A percentile compares a stretch with the other conserved stretches of the same genome.
Conservation (phyloP, 2,329 filamentous ascomycete species). For the Neofusicoccum ribis region DNA sequence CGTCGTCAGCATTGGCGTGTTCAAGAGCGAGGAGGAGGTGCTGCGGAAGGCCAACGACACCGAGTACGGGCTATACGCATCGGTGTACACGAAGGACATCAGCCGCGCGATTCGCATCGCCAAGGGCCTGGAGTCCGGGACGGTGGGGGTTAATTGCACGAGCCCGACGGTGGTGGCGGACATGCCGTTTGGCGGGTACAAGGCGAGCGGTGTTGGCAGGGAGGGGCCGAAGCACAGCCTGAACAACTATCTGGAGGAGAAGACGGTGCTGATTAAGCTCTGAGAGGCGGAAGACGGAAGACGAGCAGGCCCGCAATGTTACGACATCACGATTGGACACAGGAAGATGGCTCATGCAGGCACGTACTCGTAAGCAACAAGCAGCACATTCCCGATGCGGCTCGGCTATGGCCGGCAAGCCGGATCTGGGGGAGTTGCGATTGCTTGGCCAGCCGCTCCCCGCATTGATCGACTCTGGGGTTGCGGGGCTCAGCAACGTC, state of each 20-base stretch:
- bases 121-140: slow-evolving; percentile 42
- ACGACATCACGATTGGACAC: not conserved
- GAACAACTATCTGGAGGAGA: slow-evolving; percentile 38
- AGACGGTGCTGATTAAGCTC: slow-evolving; percentile 34
- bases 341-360: not conserved
- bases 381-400: not conserved
- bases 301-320: not conserved
- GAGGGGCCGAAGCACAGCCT: slow-evolving; percentile 34
- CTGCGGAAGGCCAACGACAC: slow-evolving; percentile 39
- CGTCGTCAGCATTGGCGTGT: slow-evolving; percentile 39
- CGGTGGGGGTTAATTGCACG: slow-evolving; percentile 44
- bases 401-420: too few relatives aligned
- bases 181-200: slow-evolving; percentile 46
- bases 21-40: slow-evolving; percentile 38
- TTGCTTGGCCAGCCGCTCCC: not conserved
- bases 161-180: slow-evolving; percentile 33
- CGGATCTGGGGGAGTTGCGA: too few relatives aligned
- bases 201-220: slow-evolving; percentile 37
- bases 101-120: slow-evolving; percentile 41
- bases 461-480: slow-evolving; percentile 11
- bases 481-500: not conserved
- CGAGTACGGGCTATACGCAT: slow-evolving; percentile 40
- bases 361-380: not conserved
- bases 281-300: not conserved
- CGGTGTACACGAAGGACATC: slow-evolving; percentile 40